phyloP scores from a whole-genome alignment of 352 stramenopile species.

The Phytophthora chlamydospora region DNA sequence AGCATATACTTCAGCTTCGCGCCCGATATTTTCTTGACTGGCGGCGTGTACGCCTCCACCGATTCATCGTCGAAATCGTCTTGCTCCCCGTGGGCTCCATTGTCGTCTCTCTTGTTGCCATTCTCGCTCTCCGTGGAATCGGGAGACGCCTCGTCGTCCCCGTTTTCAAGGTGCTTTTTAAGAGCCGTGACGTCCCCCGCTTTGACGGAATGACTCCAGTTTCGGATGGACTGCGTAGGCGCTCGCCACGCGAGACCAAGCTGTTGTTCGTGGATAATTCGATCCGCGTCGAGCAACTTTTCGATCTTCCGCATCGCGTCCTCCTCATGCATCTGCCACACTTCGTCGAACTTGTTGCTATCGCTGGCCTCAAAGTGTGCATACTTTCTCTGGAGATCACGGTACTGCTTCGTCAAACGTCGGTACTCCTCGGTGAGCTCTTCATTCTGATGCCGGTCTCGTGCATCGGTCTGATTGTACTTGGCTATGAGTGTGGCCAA shows the following conservation, averaged over 20 bases:
- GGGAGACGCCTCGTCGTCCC: slow-evolving; percentile 10
- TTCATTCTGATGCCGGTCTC: slow-evolving; percentile 90
- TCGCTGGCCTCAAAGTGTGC: slow-evolving; percentile 93
- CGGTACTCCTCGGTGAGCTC: slow-evolving; percentile 95
- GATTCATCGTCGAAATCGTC: slow-evolving; percentile 57
- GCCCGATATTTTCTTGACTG: slow-evolving; percentile 72
- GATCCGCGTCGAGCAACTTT: slow-evolving; percentile 89
- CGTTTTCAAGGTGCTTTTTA: slow-evolving; percentile 32
- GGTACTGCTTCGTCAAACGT: slow-evolving; percentile 95
- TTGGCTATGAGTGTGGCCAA: slow-evolving; percentile 89
- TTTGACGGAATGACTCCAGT: slow-evolving; percentile 50
- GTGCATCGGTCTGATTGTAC: slow-evolving; percentile 92
- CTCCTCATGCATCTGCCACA: slow-evolving; percentile 94
- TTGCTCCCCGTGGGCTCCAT: slow-evolving; percentile 15
- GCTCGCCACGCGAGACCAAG: slow-evolving; percentile 84
- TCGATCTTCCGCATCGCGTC: slow-evolving; percentile 84
- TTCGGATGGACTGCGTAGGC: slow-evolving; percentile 58
- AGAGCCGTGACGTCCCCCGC: slow-evolving; percentile 14
- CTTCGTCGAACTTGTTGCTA: slow-evolving; percentile 85
- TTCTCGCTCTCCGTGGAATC: slow-evolving; percentile 23
- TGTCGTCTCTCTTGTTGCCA: slow-evolving; percentile 38
- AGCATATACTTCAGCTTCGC: slow-evolving; percentile 91
- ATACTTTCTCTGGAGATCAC: slow-evolving; percentile 95
- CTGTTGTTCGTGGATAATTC: slow-evolving; percentile 91
- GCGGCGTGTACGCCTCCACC: slow-evolving; percentile 48